Percentiles rank a stretch among this genome's conserved stretches.
phyloP scores from a whole-genome alignment of 2,329 filamentous ascomycete genomes.

The Venturiaceae sp. region DNA sequence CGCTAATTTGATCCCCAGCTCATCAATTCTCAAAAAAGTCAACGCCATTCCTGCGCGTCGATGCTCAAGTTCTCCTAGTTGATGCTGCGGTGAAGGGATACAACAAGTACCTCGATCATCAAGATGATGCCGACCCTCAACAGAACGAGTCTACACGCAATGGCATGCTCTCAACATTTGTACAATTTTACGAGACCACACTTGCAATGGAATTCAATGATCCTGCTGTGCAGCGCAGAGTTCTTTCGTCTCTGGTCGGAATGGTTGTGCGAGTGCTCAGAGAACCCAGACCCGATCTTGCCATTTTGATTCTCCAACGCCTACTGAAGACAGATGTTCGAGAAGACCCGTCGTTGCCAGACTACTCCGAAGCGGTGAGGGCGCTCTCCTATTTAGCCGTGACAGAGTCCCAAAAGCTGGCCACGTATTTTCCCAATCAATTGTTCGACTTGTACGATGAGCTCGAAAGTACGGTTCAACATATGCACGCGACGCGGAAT shows the following conservation, averaged over 20 bases:
- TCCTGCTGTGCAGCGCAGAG: conserved; percentile 34
- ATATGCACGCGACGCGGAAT: neutral
- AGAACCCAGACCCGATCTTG: conserved; percentile 5
- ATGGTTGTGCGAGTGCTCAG: conserved; percentile 2
- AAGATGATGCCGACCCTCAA: conserved; percentile 45
- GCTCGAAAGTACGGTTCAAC: conserved; percentile 68
- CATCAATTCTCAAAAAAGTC: conserved; percentile 49
- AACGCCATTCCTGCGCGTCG: conserved; percentile 65
- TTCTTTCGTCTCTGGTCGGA: neutral
- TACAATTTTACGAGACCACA: conserved; percentile 64
- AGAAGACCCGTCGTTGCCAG: conserved; percentile 57
- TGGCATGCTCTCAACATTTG: conserved; percentile 53
- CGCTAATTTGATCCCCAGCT: neutral
- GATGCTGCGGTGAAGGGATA: conserved; percentile 86
- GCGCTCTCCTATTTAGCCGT: conserved; percentile 79
- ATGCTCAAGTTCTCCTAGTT: conserved; percentile 82
- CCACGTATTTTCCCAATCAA: conserved; percentile 84
- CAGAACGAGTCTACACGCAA: conserved; percentile 47
- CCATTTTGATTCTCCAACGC: conserved; percentile 1
- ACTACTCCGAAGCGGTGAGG: conserved; percentile 82
- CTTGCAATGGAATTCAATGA: conserved; percentile 67
- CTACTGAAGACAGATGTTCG: neutral
- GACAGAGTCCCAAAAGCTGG: conserved; percentile 78
- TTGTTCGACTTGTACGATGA: conserved; percentile 71
- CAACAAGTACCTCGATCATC: conserved; percentile 60